Evolutionary conservation across 257 asterid genomes (phyloP), one percentile per base, ranked within the genome.

Genomic region (Solanum neorickii): DNA sequence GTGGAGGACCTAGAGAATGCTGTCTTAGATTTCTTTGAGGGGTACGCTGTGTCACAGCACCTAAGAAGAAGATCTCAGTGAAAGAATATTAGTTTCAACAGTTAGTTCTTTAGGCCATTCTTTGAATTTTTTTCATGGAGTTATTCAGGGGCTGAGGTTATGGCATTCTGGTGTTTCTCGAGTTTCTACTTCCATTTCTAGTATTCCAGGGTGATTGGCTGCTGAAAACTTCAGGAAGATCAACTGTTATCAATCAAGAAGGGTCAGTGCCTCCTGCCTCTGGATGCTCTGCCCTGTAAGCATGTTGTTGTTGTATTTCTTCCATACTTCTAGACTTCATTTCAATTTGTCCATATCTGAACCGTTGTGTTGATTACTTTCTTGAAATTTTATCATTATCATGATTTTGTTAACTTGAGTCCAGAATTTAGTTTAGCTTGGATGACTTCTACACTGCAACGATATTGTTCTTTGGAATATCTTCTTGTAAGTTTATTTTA

Each of bases 61-160:
- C 77, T 92, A 89, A 90, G 94, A 91, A 96, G 94, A 93, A 91
- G 98, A 92, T 90, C 96, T 73, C 90, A 91, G 89, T 94, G 93
- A 88, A 15, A 42, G 84, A 76, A 49, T 69, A 87, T 69, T 42
- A 86, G 80, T 66, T 27, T 91, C 87, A 87, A 91, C 89, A 31
- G 42, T 83, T 93, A 92, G 92, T 89, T 33, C 88, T 86, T 94
- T 94, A 95, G 94, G 86, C 87, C 83, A 89, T 94, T 94, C 95
- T 95, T 94, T 95, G 93, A 89, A 80, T 47, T 29, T 93, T 92
- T 90, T 92, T 92, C 90, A 88, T 90, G 91, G 91, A 87, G 94
- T 83, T 83, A 90, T 91, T 86, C 87, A 92, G 85, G 90, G 91
- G 83, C 76, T 92, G 90, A 94, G 90, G 86, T 90, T 86, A 74